Percentiles rank a stretch among this genome's conserved stretches.
These are phyloP conservation scores for Dorcoceras hygrometricum DNA, from an alignment of 257 asterid species.

Conservation along the genomic window DNA sequence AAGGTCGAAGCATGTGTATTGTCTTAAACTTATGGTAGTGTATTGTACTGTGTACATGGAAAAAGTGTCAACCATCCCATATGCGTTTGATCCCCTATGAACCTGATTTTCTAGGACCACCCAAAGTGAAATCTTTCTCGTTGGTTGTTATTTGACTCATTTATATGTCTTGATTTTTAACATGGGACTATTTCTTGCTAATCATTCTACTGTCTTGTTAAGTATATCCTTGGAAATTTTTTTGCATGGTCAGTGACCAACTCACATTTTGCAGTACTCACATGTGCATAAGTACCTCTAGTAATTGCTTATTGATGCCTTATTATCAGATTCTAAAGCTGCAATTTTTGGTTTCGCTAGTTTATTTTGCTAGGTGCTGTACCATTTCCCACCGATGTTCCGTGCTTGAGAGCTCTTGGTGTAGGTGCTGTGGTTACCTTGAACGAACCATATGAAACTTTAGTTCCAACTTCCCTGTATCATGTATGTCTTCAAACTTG, in stretches of 20 bases:
- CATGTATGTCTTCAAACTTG: slow-evolving; percentile 41
- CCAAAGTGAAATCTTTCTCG: too few species aligned
- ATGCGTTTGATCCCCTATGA: not conserved
- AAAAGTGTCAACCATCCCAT: not conserved
- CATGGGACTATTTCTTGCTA: not conserved
- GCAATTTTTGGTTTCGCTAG: slow-evolving; percentile 36
- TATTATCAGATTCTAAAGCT: not conserved
- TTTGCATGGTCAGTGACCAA: not conserved
- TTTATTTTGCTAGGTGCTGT: slow-evolving; percentile 89
- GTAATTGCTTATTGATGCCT: slow-evolving; percentile 7
- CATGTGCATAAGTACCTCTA: not conserved
- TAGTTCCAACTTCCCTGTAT: slow-evolving; percentile 73
- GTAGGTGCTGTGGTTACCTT: slow-evolving; percentile 88
- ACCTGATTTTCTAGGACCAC: not conserved
- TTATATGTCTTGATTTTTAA: too few species aligned
- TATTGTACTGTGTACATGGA: not conserved
- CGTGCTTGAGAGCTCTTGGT: slow-evolving; percentile 74
- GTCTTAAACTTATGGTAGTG: slow-evolving; percentile 8
- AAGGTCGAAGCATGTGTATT: slow-evolving; percentile 12
- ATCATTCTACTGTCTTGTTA: not conserved
- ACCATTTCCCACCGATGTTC: slow-evolving; percentile 92
- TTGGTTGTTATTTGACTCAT: too few species aligned
- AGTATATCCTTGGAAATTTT: not conserved
- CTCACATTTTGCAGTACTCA: not conserved
- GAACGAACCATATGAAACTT: slow-evolving; percentile 85